These are phyloP conservation scores for Lonicera japonica DNA, from an alignment of 129 eudicot species.

Conservation along the genomic window DNA sequence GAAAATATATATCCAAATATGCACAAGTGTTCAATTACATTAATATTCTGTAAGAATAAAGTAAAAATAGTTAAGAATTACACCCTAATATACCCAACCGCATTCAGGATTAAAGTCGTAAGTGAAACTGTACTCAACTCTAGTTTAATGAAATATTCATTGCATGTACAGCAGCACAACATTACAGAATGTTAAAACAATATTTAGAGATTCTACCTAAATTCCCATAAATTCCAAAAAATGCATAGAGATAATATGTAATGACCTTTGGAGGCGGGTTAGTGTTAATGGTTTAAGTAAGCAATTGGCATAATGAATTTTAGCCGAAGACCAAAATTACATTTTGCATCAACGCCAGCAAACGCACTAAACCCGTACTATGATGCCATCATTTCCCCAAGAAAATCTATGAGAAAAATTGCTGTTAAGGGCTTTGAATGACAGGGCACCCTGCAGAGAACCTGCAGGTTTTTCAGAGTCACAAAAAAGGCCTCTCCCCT, in stretches of 20 bases:
- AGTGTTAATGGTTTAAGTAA: neutral
- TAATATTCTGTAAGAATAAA: too few relatives aligned
- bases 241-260: neutral
- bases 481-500: neutral
- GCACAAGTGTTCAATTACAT: too few relatives aligned
- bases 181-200: too few relatives aligned
- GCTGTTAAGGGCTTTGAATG: neutral
- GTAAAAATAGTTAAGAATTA: too few relatives aligned
- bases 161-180: too few relatives aligned
- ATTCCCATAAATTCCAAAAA: too few relatives aligned
- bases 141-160: too few relatives aligned
- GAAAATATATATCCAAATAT: too few relatives aligned
- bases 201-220: too few relatives aligned
- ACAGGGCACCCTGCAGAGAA: neutral
- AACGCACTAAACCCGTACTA: neutral
- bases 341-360: neutral
- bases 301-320: neutral
- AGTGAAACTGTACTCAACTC: too few relatives aligned
- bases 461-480: conserved; percentile 1
- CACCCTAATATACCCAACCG: too few relatives aligned
- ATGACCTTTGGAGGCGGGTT: neutral
- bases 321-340: neutral
- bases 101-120: too few relatives aligned
- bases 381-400: neutral
- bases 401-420: neutral